Evolutionary conservation across 257 asterid genomes (phyloP), one percentile per base, ranked within the genome.

Genomic region (Orobanche coerulescens): DNA sequence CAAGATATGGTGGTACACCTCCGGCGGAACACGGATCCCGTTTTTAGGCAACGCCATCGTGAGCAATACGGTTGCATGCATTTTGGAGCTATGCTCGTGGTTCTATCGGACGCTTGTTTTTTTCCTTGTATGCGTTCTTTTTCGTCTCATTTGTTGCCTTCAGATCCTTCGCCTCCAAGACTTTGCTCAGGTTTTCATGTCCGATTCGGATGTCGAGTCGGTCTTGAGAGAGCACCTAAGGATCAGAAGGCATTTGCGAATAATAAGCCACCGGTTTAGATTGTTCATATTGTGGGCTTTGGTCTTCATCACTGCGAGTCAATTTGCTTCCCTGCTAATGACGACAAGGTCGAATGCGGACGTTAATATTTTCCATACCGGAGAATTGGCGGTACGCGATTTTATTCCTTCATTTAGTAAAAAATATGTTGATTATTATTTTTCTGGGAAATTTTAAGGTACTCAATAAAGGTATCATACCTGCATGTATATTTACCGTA

Each of bases 101-200:
- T 76, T 76, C 4, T 83, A 83, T 39, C 23, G 87, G 20, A 81
- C 80, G 0, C 67, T 69, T 1, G 84, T 83, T 6, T 83, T 75
- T 39, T 83, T 76, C 62, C 77, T 83, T 0, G 82, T 83, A 1
- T 83, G 87, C 16, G 62, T 83, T 2, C 79, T 83, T 6, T 83
- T 83, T 61, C 83, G 95, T 30, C 88, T 87, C 61, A 79, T 91
- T 54, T 91, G 97, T 65, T 77, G 72, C 79, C 97, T 91, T 23
- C 97, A 91, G 67, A 85, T 91, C 24, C 92, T 91, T 49, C 91
- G 98, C 12, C 73, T 91, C 0, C 87, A 84, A 60, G 98, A 91
- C 77, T 91, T 91, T 24, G 94, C 88, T 14, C 65, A 67, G 71
- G 87, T 91, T 6, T 88, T 91, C 62, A 82, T 82, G 12, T 68